Conservation (phyloP, 1,284 basidiomycete genomes). For the Ganoderma lucidum region DNA sequence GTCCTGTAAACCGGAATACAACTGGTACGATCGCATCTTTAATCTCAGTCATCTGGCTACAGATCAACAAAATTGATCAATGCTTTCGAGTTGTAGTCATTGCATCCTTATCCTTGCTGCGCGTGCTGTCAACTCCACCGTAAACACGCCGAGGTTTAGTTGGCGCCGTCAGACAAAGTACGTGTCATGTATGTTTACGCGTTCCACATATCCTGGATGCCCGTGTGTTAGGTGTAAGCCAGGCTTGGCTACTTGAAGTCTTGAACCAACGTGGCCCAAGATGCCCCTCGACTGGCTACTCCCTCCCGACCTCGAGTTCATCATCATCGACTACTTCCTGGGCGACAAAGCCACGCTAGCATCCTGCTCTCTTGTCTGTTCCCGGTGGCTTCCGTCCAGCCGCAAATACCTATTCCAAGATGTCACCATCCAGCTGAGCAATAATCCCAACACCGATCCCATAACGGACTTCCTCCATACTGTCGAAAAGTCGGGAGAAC, state of each 20-base stretch:
- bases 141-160: too few relatives aligned
- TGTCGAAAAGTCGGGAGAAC: background rate
- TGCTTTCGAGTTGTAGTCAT: too few relatives aligned
- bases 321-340: background rate
- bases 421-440: background rate
- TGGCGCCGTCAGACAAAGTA: background rate
- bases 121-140: too few relatives aligned
- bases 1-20: too few relatives aligned
- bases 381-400: background rate
- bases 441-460: background rate
- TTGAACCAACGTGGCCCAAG: background rate
- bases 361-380: background rate
- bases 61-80: too few relatives aligned
- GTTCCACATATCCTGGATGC: background rate
- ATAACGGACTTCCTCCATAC: background rate
- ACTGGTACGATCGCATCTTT: too few relatives aligned
- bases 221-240: background rate
- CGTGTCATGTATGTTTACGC: background rate
- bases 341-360: background rate
- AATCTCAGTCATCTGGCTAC: too few relatives aligned
- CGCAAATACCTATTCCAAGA: background rate
- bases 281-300: background rate
- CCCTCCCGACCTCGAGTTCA: background rate
- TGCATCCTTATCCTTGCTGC: too few relatives aligned
- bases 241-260: background rate